A percentile compares a stretch with the other conserved stretches of the same genome.
Conservation (phyloP, 1,284 basidiomycete genomes). For the Agaricales sp. region DNA sequence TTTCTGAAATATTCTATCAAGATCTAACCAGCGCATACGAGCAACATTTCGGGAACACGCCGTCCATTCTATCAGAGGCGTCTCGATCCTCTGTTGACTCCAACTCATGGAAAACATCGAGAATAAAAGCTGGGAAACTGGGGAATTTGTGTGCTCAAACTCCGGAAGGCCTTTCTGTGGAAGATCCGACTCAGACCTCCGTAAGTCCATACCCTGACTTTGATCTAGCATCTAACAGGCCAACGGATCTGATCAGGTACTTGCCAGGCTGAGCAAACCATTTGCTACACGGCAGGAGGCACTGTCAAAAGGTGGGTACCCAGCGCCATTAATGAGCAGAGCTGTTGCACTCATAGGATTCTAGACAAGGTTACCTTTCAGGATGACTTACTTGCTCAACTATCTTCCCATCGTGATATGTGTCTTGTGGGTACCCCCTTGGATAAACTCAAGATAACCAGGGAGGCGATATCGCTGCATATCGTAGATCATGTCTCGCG, state of each 20-base stretch:
- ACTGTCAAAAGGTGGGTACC: slow-evolving; percentile 36
- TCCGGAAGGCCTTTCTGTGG: neutral
- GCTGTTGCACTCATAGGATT: slow-evolving; percentile 10
- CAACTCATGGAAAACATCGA: slow-evolving; percentile 33
- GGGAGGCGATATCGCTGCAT: slow-evolving; percentile 68
- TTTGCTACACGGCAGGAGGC: slow-evolving; percentile 45
- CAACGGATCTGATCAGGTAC: neutral
- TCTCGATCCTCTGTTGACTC: slow-evolving; percentile 39
- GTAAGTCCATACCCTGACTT: too few relatives aligned
- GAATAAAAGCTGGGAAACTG: slow-evolving; percentile 35
- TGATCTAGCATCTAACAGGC: too few relatives aligned
- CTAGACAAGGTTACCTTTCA: slow-evolving; percentile 48
- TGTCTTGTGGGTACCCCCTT: slow-evolving; percentile 56
- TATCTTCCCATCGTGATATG: slow-evolving; percentile 66
- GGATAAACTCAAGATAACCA: slow-evolving; percentile 39
- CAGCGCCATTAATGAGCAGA: neutral
- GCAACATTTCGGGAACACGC: slow-evolving; percentile 52
- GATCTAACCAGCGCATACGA: slow-evolving; percentile 40
- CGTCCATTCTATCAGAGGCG: slow-evolving; percentile 34
- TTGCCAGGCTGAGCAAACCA: slow-evolving; percentile 18
- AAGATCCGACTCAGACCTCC: too few relatives aligned
- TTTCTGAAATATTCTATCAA: too few relatives aligned
- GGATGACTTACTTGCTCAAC: slow-evolving; percentile 50
- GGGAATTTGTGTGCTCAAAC: slow-evolving; percentile 22
- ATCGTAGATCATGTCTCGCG: slow-evolving; percentile 79